Conservation (phyloP, 169 alveolate species). For the Cryptosporidium viatorum region DNA sequence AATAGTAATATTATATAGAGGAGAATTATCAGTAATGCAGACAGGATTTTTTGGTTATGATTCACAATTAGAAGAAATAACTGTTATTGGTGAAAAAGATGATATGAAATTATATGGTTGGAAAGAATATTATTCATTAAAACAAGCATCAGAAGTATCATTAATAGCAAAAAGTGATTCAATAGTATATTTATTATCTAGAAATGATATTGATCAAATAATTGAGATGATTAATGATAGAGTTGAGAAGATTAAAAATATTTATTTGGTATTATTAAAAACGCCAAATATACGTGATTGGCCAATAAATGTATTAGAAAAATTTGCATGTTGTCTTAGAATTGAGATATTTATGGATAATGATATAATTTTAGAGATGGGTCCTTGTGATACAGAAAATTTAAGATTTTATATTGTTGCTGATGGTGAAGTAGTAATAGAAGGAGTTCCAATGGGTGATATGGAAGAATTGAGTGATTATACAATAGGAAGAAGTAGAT, state of each 20-base stretch:
- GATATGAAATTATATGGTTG: slow-evolving; percentile 40
- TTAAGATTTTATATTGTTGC: slow-evolving; percentile 43
- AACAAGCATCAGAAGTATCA: slow-evolving; percentile 35
- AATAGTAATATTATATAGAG: slow-evolving; percentile 15
- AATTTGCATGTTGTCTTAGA: slow-evolving; percentile 31
- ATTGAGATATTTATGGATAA: slow-evolving; percentile 19
- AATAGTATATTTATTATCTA: slow-evolving; percentile 23
- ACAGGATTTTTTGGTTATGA: slow-evolving; percentile 72
- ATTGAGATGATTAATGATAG: slow-evolving; percentile 29
- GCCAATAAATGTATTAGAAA: slow-evolving; percentile 46
- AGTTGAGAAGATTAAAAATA: slow-evolving; percentile 44
- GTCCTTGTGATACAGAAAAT: slow-evolving; percentile 40
- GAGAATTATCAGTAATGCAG: slow-evolving; percentile 58
- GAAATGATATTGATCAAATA: slow-evolving; percentile 17
- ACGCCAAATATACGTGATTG: slow-evolving; percentile 68
- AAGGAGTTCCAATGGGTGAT: slow-evolving; percentile 64
- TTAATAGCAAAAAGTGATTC: slow-evolving; percentile 18
- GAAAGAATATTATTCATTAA: slow-evolving; percentile 46
- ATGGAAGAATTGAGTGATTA: slow-evolving; percentile 30
- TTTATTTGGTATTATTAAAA: slow-evolving; percentile 20
- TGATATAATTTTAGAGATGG: slow-evolving; percentile 53
- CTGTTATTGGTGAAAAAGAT: neutral
- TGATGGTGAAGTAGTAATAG: slow-evolving; percentile 32
- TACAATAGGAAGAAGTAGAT: slow-evolving; percentile 40
- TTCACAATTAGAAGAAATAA: slow-evolving; percentile 38